These are phyloP conservation scores for Rhodotorula kratochvilovae DNA, from an alignment of 768 basidiomycete genomes.

Conservation along the genomic window DNA sequence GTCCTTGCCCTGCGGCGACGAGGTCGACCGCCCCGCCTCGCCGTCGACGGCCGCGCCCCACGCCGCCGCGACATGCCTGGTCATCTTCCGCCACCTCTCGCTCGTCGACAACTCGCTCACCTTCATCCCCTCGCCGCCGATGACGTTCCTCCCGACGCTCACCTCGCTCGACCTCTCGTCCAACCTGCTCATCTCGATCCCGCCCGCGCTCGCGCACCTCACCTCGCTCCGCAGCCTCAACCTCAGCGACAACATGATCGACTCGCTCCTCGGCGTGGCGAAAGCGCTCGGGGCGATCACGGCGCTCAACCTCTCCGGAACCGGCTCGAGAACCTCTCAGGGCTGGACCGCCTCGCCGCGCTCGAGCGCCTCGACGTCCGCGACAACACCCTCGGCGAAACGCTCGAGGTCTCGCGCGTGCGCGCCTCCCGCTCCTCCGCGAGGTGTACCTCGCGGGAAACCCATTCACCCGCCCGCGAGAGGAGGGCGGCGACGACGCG, in stretches of 20 bases:
- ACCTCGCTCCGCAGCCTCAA: conserved; percentile 84
- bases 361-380: conserved; percentile 82
- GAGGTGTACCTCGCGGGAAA: conserved; percentile 84
- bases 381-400: conserved; percentile 71
- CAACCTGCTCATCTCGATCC: conserved; percentile 77
- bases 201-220: conserved; percentile 67
- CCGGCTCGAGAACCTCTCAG: conserved; percentile 88
- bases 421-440: conserved; percentile 68
- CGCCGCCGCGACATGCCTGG: conserved; percentile 33
- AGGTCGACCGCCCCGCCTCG: neutral
- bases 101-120: conserved; percentile 76
- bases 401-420: conserved; percentile 78
- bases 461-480: conserved; percentile 59
- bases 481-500: conserved; percentile 54
- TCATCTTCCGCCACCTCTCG: conserved; percentile 67
- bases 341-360: conserved; percentile 79
- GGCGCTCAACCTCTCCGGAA: conserved; percentile 77
- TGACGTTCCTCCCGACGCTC: conserved; percentile 66
- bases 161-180: conserved; percentile 73
- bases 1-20: neutral
- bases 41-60: neutral
- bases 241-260: conserved; percentile 95
- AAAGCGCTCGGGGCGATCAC: conserved; percentile 71
- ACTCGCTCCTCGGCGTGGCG: conserved; percentile 85
- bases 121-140: conserved; percentile 63